Percentiles rank a stretch among this genome's conserved stretches.
phyloP scores from a whole-genome alignment of 345 rosid genomes.

The Cochlearia excelsa region DNA sequence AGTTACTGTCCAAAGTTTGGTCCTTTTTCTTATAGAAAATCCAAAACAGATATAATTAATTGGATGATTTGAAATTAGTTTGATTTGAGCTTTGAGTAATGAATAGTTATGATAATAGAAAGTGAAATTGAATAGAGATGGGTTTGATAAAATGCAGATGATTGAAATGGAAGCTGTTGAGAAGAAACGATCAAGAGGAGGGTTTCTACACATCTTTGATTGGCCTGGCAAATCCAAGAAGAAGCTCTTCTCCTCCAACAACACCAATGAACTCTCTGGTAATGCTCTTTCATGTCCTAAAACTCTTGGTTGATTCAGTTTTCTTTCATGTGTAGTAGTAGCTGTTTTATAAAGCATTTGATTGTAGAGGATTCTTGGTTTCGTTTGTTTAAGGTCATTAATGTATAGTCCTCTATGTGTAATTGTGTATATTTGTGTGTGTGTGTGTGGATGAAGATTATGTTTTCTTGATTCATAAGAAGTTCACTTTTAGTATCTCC shows the following conservation, averaged over 20 bases:
- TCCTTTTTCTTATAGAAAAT: constrained; percentile 1
- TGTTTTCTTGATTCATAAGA: constrained; percentile 7
- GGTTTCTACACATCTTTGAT: constrained; percentile 68
- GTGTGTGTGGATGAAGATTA: constrained; percentile 7
- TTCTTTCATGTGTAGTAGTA: neutral
- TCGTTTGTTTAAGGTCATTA: neutral
- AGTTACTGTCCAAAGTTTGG: constrained; percentile 21
- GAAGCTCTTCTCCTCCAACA: constrained; percentile 62
- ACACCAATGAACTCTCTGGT: constrained; percentile 9
- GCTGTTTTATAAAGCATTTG: too few species aligned
- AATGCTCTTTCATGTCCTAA: constrained; percentile 4
- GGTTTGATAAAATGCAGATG: constrained; percentile 24
- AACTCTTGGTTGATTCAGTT: constrained; percentile 15
- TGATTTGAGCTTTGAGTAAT: neutral
- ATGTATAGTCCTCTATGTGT: neutral
- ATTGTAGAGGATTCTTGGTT: too few species aligned
- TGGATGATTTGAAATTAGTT: neutral
- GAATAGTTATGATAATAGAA: too few species aligned
- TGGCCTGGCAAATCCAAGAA: constrained; percentile 87
- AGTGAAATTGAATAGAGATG: too few species aligned
- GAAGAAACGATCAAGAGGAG: constrained; percentile 65
- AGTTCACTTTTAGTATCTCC: constrained; percentile 4
- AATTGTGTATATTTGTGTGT: neutral
- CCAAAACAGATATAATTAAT: neutral
- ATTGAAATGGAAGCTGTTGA: constrained; percentile 62